Conservation (phyloP, 441 rosid species). For the Euphorbia corollata region DNA sequence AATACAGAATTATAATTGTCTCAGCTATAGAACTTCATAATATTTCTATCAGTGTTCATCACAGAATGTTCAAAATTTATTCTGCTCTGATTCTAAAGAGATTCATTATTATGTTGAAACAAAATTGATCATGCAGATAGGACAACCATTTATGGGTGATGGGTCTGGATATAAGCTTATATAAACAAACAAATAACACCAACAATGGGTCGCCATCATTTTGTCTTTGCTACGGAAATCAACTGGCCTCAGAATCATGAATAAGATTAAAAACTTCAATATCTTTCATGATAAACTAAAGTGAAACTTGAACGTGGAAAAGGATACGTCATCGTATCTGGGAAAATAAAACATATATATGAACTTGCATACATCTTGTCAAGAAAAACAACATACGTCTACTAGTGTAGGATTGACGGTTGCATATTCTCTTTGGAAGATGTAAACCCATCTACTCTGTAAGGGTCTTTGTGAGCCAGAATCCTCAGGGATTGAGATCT, state of each 20-base stretch:
- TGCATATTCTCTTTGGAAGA: conserved; percentile 79
- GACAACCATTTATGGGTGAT: neutral
- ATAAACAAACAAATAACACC: neutral
- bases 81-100: neutral
- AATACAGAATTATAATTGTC: neutral
- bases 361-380: neutral
- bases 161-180: neutral
- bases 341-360: neutral
- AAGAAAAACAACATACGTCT: conserved; percentile 37
- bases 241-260: neutral
- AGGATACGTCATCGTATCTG: neutral
- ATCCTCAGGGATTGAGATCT: conserved; percentile 25
- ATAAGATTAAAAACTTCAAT: neutral
- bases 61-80: neutral
- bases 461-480: conserved; percentile 22
- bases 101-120: neutral
- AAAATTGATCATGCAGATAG: neutral
- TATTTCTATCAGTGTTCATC: neutral
- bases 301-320: neutral
- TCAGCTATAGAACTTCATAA: neutral
- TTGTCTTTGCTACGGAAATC: neutral
- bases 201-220: neutral
- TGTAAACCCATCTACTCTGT: conserved; percentile 40
- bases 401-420: conserved; percentile 56
- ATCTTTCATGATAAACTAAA: neutral